Conservation (phyloP, 768 basidiomycete species). For the Thelephora ganbajun region DNA sequence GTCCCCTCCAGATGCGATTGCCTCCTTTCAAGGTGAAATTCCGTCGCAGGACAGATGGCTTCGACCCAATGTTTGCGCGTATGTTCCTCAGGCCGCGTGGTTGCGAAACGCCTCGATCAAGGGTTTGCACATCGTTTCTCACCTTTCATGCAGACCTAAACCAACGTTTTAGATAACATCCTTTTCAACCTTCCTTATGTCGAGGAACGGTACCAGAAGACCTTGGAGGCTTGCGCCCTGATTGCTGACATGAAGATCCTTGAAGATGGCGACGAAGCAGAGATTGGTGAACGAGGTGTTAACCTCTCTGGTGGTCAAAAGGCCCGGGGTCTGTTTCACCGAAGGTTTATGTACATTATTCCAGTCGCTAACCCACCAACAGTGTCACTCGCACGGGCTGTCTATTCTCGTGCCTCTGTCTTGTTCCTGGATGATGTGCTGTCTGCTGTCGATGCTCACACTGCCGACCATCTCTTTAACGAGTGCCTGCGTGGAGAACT, state of each 20-base stretch:
- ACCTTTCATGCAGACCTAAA: conserved; percentile 8
- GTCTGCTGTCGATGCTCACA: conserved; percentile 68
- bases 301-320: conserved; percentile 43
- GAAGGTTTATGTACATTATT: not conserved
- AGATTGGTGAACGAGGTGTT: conserved; percentile 81
- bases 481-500: conserved; percentile 73
- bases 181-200: conserved; percentile 68
- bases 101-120: conserved; percentile 59
- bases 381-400: conserved; percentile 72
- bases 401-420: conserved; percentile 77
- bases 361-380: conserved; percentile 1
- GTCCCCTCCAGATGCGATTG: conserved; percentile 70
- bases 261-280: conserved; percentile 79
- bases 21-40: conserved; percentile 32
- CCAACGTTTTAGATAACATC: conserved; percentile 41
- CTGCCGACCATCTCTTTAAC: conserved; percentile 68
- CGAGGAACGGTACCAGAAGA: conserved; percentile 59
- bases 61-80: conserved; percentile 67
- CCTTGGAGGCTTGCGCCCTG: conserved; percentile 58
- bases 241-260: conserved; percentile 65
- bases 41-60: conserved; percentile 55
- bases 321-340: conserved; percentile 27
- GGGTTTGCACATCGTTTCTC: conserved; percentile 15
- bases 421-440: conserved; percentile 78
- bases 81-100: conserved; percentile 72